These are phyloP conservation scores for Leccinum imitatum DNA, from an alignment of 768 basidiomycete species.

Conservation along the genomic window DNA sequence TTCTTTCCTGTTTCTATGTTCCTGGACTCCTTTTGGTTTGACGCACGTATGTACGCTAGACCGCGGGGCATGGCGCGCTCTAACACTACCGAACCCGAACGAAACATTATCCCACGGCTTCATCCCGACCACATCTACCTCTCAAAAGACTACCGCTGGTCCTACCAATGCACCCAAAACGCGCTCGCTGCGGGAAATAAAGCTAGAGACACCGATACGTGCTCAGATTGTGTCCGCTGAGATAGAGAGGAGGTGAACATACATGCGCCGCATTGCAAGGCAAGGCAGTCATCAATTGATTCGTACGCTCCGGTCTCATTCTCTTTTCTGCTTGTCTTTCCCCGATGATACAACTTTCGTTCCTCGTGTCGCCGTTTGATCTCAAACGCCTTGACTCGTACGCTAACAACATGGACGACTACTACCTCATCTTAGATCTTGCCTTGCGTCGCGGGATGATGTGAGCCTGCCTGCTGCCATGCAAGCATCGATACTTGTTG, in stretches of 20 bases:
- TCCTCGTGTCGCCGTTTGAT: conserved; percentile 82
- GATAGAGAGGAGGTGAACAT: too few relatives aligned
- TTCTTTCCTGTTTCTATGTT: background rate
- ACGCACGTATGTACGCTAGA: conserved; percentile 13
- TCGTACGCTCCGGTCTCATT: background rate
- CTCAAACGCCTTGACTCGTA: conserved; percentile 95
- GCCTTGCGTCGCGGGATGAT: conserved; percentile 70
- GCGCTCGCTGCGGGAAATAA: conserved; percentile 86
- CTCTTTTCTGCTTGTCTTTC: background rate
- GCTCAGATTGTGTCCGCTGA: too few relatives aligned
- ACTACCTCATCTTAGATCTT: conserved; percentile 92
- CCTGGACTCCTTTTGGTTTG: background rate
- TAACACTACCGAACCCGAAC: background rate
- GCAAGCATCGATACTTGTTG: conserved; percentile 88
- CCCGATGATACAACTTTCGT: conserved; percentile 35
- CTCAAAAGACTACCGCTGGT: conserved; percentile 15
- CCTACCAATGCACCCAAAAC: conserved; percentile 61
- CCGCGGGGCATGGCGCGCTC: conserved; percentile 27
- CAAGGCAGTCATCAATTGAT: conserved; percentile 4
- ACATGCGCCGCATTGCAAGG: conserved; percentile 6
- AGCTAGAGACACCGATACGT: conserved; percentile 92
- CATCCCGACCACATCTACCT: too few relatives aligned
- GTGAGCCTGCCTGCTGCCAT: conserved; percentile 71
- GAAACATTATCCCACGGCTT: too few relatives aligned
- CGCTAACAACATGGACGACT: conserved; percentile 93